Evolutionary conservation across 148 eudicot genomes (phyloP), one percentile per base, ranked within the genome.

Genomic region (Fallopia convolvulus): DNA sequence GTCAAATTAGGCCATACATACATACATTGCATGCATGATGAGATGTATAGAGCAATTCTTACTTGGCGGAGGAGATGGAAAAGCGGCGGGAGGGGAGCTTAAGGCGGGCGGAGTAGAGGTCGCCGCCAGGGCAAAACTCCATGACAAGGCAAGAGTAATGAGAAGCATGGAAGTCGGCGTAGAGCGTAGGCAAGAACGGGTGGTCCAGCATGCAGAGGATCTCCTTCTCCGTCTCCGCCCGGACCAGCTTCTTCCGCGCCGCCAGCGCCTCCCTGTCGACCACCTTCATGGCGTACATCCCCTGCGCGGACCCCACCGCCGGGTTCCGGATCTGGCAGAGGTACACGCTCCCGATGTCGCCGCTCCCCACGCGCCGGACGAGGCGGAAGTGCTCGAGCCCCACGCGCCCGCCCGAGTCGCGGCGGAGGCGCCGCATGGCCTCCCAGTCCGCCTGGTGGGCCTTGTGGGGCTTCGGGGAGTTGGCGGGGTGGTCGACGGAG

Each of bases 121-220:
- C 97, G 4, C 97, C 97, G 21, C 97, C 97, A 42, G 92, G 86
- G 20, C 97, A 92, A 79, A 87, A 92, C 86, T 92, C 97, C 93
- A 90, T 92, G 33, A 92, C 89, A 79, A 89, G 80, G 61, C 97
- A 92, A 42, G 93, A 92, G 48, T 92, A 92, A 63, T 92, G 93
- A n/a, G 91, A 88, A 60, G 97, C 93, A n/a, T 92, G 86, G 79
- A 92, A 89, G 49, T 87, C 86, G 3, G 97, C 92, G 66, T 92
- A 92, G 23, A 92, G 77, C n/a, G 97, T 92, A 1, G 97, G 93
- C 86, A 92, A 80, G 76, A 92, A 92, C 0, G 97, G 97, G 48
- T 92, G 97, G 65, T 92, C 97, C 41, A 92, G 82, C 87, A 88
- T 85, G 0, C 85, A 88, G 70, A 92, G 74, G 4, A 92, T 92